Percentiles rank a stretch among this genome's conserved stretches.
Evolutionary conservation across 768 basidiomycete genomes (phyloP).

Genomic region (Termitomyces sp.): DNA sequence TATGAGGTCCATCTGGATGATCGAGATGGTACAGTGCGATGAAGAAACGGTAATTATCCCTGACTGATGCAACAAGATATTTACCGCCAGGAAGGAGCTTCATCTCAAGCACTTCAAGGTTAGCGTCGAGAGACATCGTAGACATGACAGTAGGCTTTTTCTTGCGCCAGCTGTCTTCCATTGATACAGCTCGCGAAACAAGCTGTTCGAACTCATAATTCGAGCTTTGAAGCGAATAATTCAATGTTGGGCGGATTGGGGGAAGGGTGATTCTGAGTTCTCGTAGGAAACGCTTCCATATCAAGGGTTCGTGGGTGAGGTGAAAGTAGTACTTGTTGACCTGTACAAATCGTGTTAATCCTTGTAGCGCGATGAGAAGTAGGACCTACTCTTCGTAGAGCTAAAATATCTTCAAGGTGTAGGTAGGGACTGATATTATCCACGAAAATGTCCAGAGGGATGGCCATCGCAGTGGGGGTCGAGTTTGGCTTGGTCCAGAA

Average conservation of each 20-base stretch:
- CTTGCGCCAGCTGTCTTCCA: slow-evolving; percentile 55
- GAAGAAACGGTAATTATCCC: slow-evolving; percentile 42
- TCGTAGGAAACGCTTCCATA: slow-evolving; percentile 65
- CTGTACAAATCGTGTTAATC: slow-evolving; percentile 22
- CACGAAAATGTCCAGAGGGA: slow-evolving; percentile 22
- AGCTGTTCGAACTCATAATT: slow-evolving; percentile 50
- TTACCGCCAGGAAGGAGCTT: slow-evolving; percentile 61
- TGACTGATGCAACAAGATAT: slow-evolving; percentile 57
- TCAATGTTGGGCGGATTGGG: slow-evolving; percentile 54
- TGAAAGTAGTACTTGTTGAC: slow-evolving; percentile 54
- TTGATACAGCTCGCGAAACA: slow-evolving; percentile 52
- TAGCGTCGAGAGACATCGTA: slow-evolving; percentile 19
- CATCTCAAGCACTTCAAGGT: slow-evolving; percentile 44
- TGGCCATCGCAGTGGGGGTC: neutral
- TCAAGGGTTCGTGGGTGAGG: slow-evolving; percentile 59
- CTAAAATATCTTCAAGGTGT: slow-evolving; percentile 39
- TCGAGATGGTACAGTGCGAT: slow-evolving; percentile 53
- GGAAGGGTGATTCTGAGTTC: slow-evolving; percentile 52
- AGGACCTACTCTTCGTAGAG: slow-evolving; percentile 36
- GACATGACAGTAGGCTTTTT: slow-evolving; percentile 28
- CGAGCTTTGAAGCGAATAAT: slow-evolving; percentile 27
- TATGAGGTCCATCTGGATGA: slow-evolving; percentile 37
- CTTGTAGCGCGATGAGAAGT: neutral
- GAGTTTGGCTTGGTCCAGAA: neutral
- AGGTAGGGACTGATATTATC: slow-evolving; percentile 38